phyloP scores from a whole-genome alignment of 2,329 filamentous ascomycete species.

The Alternaria ethzedia region DNA sequence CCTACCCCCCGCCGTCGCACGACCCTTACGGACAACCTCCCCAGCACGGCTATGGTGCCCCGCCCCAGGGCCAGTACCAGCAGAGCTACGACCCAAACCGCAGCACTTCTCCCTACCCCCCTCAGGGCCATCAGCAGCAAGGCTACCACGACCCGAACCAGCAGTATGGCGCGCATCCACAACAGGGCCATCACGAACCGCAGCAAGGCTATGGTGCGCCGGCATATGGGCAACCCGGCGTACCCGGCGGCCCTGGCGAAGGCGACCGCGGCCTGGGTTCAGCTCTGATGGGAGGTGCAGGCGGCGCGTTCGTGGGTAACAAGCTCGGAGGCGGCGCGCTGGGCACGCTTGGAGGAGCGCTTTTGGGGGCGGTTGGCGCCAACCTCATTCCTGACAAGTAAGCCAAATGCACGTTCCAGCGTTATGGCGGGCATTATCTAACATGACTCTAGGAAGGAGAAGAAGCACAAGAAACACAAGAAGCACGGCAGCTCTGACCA shows the following conservation, averaged over 20 bases:
- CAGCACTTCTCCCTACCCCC: conserved; percentile 45
- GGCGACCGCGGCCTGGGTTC: conserved; percentile 65
- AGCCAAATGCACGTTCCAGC: conserved; percentile 1
- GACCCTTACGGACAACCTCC: conserved; percentile 33
- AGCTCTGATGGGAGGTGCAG: conserved; percentile 60
- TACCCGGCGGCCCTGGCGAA: conserved; percentile 42
- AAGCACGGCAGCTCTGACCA: conserved; percentile 42
- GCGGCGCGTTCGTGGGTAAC: conserved; percentile 62
- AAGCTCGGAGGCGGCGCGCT: conserved; percentile 61
- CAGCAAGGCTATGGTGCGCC: conserved; percentile 34
- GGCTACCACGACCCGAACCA: conserved; percentile 28
- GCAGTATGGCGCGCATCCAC: conserved; percentile 26
- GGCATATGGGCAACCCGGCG: conserved; percentile 51
- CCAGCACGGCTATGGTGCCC: conserved; percentile 38
- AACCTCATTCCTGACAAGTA: conserved; percentile 58
- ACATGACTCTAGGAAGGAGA: conserved; percentile 25
- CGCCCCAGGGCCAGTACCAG: conserved; percentile 37
- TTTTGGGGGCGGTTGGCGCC: conserved; percentile 63
- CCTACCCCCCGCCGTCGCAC: conserved; percentile 37
- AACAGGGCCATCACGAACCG: conserved; percentile 13
- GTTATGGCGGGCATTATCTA: background rate
- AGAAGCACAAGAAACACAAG: conserved; percentile 46
- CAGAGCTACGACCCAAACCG: conserved; percentile 46
- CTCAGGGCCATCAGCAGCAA: conserved; percentile 34
- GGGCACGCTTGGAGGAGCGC: conserved; percentile 58